A percentile compares a stretch with the other conserved stretches of the same genome.
These are phyloP conservation scores for Penicillium capsulatum DNA, from an alignment of 2,329 filamentous ascomycete genomes.

Conservation along the genomic window DNA sequence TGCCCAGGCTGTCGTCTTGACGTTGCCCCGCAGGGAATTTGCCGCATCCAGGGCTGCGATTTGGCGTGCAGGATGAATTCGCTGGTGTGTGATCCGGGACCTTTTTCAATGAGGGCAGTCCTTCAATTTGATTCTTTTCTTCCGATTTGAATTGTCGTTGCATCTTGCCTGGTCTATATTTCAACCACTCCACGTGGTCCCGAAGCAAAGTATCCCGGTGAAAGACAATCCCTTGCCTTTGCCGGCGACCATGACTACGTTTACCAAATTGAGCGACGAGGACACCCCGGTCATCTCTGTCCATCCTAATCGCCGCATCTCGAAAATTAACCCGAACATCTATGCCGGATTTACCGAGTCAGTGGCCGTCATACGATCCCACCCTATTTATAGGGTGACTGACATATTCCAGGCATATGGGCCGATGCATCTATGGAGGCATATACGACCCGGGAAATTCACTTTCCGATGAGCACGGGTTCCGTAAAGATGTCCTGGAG, in stretches of 20 bases:
- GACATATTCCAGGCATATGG: conserved; percentile 64
- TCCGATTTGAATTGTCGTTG: too few species aligned
- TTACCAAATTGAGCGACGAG: conserved; percentile 61
- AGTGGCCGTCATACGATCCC: conserved; percentile 25
- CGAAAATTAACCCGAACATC: conserved; percentile 73
- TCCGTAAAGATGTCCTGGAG: conserved; percentile 72
- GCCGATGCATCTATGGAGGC: conserved; percentile 80
- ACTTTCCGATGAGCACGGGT: conserved; percentile 69
- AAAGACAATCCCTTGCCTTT: background rate
- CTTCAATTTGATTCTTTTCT: too few species aligned
- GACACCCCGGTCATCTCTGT: conserved; percentile 62
- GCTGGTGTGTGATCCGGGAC: too few species aligned
- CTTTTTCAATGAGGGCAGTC: too few species aligned
- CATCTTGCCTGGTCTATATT: too few species aligned
- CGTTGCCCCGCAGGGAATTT: conserved; percentile 32
- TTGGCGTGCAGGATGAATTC: conserved; percentile 1
- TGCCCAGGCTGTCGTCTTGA: background rate
- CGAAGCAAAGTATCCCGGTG: conserved; percentile 1
- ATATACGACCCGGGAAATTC: conserved; percentile 74
- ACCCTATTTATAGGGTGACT: conserved; percentile 11
- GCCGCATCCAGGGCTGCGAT: conserved; percentile 20
- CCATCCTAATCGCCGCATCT: conserved; percentile 61
- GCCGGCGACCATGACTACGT: conserved; percentile 60
- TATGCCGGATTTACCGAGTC: conserved; percentile 84
- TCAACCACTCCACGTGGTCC: too few species aligned